Percentiles rank a stretch among this genome's conserved stretches.
These are phyloP conservation scores for Diaporthe eres DNA, from an alignment of 2,329 filamentous ascomycete genomes.

Conservation along the genomic window DNA sequence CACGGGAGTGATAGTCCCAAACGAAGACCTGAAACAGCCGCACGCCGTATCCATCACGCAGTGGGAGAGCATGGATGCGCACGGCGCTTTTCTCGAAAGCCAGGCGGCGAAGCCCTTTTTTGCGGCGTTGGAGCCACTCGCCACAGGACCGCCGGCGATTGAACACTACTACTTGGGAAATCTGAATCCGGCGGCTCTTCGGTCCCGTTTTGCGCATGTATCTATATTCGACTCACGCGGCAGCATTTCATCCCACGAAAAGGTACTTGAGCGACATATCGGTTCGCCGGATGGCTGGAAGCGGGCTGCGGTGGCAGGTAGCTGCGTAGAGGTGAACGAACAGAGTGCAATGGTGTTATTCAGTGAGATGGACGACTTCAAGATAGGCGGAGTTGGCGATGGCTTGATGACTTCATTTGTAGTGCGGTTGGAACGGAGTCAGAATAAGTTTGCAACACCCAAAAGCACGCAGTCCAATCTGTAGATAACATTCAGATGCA, in stretches of 20 bases:
- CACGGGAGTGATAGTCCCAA: not conserved
- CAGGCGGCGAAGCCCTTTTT: constrained; percentile 12
- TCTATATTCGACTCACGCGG: not conserved
- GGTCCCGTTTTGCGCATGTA: not conserved
- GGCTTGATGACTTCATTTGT: not conserved
- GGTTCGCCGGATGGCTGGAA: not conserved
- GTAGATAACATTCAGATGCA: not conserved
- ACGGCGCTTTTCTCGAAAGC: not conserved
- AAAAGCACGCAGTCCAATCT: not conserved
- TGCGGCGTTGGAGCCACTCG: constrained; percentile 2
- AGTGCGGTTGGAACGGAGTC: not conserved
- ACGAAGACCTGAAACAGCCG: not conserved
- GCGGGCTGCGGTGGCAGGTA: not conserved
- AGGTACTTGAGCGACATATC: not conserved
- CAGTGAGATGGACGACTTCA: not conserved
- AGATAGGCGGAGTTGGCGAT: not conserved
- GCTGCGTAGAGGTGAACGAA: not conserved
- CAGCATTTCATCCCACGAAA: not conserved
- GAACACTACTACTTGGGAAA: constrained; percentile 17
- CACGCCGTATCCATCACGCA: constrained; percentile 24
- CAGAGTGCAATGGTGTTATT: not conserved
- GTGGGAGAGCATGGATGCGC: constrained; percentile 25
- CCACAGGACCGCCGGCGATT: constrained; percentile 2
- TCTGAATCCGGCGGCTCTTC: not conserved
- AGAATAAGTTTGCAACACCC: not conserved